phyloP scores from a whole-genome alignment of 2,329 filamentous ascomycete genomes.

The Diaporthe caulivora region DNA sequence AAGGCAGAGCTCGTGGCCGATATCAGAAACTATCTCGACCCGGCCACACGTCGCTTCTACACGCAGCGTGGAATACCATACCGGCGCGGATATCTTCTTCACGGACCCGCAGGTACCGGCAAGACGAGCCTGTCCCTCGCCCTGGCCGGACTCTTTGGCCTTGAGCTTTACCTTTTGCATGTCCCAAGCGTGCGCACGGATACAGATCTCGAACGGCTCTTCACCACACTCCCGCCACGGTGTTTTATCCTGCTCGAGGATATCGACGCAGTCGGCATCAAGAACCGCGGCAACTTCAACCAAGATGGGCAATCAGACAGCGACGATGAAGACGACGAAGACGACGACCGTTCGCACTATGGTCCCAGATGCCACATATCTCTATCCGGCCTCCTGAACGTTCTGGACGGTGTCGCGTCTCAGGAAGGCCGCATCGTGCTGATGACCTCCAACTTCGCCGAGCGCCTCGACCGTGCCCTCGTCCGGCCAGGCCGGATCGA shows the following conservation, averaged over 20 bases:
- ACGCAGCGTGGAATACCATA: constrained; percentile 81
- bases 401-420: constrained; percentile 77
- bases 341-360: constrained; percentile 8
- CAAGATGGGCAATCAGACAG: constrained; percentile 39
- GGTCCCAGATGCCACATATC: constrained; percentile 21
- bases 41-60: constrained; percentile 72
- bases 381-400: constrained; percentile 71
- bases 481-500: constrained; percentile 77
- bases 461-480: constrained; percentile 74
- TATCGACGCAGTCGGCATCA: constrained; percentile 66
- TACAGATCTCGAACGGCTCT: constrained; percentile 48
- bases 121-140: constrained; percentile 84
- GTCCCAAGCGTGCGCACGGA: constrained; percentile 61
- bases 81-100: constrained; percentile 77
- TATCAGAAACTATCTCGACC: constrained; percentile 74
- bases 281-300: constrained; percentile 45
- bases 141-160: constrained; percentile 76
- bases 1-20: constrained; percentile 78
- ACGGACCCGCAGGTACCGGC: constrained; percentile 80
- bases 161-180: constrained; percentile 81
- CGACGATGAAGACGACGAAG: constrained; percentile 17
- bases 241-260: constrained; percentile 68
- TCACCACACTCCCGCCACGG: constrained; percentile 48
- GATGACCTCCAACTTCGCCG: constrained; percentile 79
- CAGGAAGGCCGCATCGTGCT: constrained; percentile 78